Conservation (phyloP, 495 filamentous ascomycete species). For the Hypoxylon intermedium region DNA sequence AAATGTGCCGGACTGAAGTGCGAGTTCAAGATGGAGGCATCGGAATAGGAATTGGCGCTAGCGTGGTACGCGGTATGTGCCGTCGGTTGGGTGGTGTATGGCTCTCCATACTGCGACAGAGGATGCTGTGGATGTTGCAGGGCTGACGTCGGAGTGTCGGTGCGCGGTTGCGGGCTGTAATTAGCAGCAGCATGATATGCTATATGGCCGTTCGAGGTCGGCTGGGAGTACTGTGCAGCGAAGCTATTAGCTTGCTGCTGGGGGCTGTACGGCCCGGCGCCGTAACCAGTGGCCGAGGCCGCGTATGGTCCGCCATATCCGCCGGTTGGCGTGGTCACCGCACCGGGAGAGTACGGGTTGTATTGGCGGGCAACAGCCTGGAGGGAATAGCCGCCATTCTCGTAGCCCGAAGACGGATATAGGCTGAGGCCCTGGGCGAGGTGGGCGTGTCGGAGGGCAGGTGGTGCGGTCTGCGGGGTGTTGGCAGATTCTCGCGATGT, state of each 20-base stretch:
- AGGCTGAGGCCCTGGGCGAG: conserved; percentile 29
- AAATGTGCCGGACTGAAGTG: conserved; percentile 41
- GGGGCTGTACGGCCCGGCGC: conserved; percentile 37
- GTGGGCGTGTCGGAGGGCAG: conserved; percentile 37
- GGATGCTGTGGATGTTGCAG: conserved; percentile 45
- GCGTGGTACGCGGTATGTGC: conserved; percentile 37
- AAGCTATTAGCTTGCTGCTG: conserved; percentile 38
- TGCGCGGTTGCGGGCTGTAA: conserved; percentile 35
- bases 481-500: conserved; percentile 44
- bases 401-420: conserved; percentile 33
- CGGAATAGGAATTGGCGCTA: conserved; percentile 35
- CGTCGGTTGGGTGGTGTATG: conserved; percentile 37
- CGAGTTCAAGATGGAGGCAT: conserved; percentile 29
- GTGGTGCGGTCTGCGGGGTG: conserved; percentile 38
- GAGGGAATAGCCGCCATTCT: conserved; percentile 41
- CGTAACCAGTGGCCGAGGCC: conserved; percentile 34
- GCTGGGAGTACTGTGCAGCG: conserved; percentile 39
- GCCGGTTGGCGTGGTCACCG: conserved; percentile 38
- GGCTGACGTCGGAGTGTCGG: conserved; percentile 45
- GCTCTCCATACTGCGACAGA: conserved; percentile 37
- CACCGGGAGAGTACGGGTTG: conserved; percentile 36
- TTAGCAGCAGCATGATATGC: conserved; percentile 26
- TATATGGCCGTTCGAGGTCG: conserved; percentile 39
- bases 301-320: conserved; percentile 42
- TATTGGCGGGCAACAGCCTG: conserved; percentile 37